Base-by-base conservation (phyloP, 306 rosid species). In the Cucurbita moschata region DNA sequence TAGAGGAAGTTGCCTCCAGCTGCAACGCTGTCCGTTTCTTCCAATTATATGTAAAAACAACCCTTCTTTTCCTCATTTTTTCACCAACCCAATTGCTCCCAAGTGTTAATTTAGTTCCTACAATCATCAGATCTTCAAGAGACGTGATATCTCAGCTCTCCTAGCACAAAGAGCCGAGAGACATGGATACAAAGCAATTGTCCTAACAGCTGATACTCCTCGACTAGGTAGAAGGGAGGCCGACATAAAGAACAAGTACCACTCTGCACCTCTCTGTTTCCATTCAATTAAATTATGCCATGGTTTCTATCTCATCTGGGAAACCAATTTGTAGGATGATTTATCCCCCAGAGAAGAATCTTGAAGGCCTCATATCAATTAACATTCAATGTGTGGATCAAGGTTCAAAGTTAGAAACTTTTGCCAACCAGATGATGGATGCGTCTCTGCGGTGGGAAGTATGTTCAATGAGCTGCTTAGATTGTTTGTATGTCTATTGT, bases 1-100 rank as follows among this genome's bases (percentile, higher is more conserved):
- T 88, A 44, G 89, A 88, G 79, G 94, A 86, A 80, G 87, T 86
- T 85, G 82, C 90, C 80, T 76, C 87, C 8, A 84, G 94, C 86
- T 84, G 94, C 87, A 75, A 81, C 13, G 89, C 94, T 74, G 77
- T 86, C 82, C 85, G 85, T 74, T 88, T 88, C 85, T 84, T 83
- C 82, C 94, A 88, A 52, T 78, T 88, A 83, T 88, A 86, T 83
- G 90, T 79, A 88, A 23, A 30, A 30, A 67, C 57, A 10, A 3
- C 21, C 21, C 4, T 75, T 71, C 78, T 57, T 63, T 50, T 16
- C 51, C 58, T 39, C 38, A 6, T 47, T 16, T 43, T 14, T 11
- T 9, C 64, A 21, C 14, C 7, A 58, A 21, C 15, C 56, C 42
- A 60, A 60, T 30, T 60, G 66, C 6, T 13, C 13, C 10, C 10